Percentiles rank a stretch among this genome's conserved stretches.
These are phyloP conservation scores for Globisporangium irregulare DNA, from an alignment of 352 stramenopile genomes.

Conservation along the genomic window DNA sequence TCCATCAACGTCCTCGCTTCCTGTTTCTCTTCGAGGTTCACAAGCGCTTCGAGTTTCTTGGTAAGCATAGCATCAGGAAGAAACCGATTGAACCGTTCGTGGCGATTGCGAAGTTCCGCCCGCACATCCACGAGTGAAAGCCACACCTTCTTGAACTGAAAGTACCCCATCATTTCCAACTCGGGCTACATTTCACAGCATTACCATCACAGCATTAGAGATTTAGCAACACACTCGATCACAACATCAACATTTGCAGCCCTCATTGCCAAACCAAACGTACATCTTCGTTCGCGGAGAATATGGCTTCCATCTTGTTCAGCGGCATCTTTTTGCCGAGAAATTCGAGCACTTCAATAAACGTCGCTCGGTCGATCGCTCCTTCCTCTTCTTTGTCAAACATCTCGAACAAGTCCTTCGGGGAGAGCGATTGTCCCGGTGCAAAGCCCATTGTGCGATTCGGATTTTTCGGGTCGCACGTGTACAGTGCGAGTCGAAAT, in stretches of 20 bases:
- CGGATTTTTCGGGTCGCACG: conserved; percentile 79
- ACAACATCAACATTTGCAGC: background rate
- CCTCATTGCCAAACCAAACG: conserved; percentile 9
- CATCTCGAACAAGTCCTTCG: conserved; percentile 82
- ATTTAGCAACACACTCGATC: background rate
- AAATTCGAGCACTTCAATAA: conserved; percentile 68
- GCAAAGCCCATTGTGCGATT: conserved; percentile 64
- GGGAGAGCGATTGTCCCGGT: conserved; percentile 59
- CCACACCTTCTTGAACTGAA: conserved; percentile 73
- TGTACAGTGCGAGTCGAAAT: conserved; percentile 73
- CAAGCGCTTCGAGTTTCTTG: conserved; percentile 62
- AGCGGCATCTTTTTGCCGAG: conserved; percentile 61
- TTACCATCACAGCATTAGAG: background rate
- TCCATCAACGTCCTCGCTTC: conserved; percentile 58
- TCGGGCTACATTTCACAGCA: conserved; percentile 35
- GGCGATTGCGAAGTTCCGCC: conserved; percentile 50
- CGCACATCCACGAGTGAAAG: conserved; percentile 67
- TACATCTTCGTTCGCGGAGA: conserved; percentile 69
- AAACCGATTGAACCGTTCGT: conserved; percentile 71
- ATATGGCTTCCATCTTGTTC: conserved; percentile 63
- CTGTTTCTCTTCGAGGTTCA: conserved; percentile 67
- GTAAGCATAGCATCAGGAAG: conserved; percentile 39
- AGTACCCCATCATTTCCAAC: conserved; percentile 65
- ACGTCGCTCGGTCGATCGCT: conserved; percentile 61
- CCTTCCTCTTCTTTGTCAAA: conserved; percentile 72